Evolutionary conservation across 2,329 filamentous ascomycete genomes (phyloP).

Genomic region (Diplodia scrobiculata): DNA sequence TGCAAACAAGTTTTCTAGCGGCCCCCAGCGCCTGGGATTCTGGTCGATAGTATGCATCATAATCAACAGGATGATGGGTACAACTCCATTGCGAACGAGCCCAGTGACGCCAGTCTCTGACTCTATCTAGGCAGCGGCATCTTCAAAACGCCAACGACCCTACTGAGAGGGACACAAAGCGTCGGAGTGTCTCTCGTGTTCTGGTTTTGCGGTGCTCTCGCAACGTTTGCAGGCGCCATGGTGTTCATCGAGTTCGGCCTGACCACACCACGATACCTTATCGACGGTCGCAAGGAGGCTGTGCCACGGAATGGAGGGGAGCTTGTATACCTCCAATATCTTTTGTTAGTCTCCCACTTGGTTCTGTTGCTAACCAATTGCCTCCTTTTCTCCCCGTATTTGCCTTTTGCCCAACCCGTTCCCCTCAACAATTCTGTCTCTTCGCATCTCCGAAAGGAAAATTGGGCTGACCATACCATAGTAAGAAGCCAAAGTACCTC

Average conservation of each 20-base stretch:
- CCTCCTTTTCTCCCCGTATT: not conserved
- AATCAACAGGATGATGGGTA: conserved; percentile 33
- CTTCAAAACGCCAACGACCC: conserved; percentile 33
- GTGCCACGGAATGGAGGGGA: conserved; percentile 35
- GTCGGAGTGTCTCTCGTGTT: conserved; percentile 33
- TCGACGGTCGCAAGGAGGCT: conserved; percentile 32
- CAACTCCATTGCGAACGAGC: not conserved
- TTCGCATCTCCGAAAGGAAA: not conserved
- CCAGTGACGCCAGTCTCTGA: not conserved
- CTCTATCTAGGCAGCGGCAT: conserved; percentile 29
- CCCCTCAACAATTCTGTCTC: too few species aligned
- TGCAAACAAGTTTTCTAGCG: conserved; percentile 31
- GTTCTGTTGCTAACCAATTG: not conserved
- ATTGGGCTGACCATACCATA: not conserved
- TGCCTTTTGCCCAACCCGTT: too few species aligned
- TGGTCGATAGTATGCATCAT: conserved; percentile 31
- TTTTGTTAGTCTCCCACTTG: conserved; percentile 37
- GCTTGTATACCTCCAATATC: conserved; percentile 48
- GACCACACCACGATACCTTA: conserved; percentile 32
- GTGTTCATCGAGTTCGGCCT: conserved; percentile 35
- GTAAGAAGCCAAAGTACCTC: conserved; percentile 39
- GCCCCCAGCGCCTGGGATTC: conserved; percentile 31
- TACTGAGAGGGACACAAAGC: conserved; percentile 33
- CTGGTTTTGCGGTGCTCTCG: conserved; percentile 32
- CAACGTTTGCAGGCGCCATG: conserved; percentile 31